These are phyloP conservation scores for Wickerhamomyces queroliae DNA, from an alignment of 805 yeast genomes.

Conservation along the genomic window DNA sequence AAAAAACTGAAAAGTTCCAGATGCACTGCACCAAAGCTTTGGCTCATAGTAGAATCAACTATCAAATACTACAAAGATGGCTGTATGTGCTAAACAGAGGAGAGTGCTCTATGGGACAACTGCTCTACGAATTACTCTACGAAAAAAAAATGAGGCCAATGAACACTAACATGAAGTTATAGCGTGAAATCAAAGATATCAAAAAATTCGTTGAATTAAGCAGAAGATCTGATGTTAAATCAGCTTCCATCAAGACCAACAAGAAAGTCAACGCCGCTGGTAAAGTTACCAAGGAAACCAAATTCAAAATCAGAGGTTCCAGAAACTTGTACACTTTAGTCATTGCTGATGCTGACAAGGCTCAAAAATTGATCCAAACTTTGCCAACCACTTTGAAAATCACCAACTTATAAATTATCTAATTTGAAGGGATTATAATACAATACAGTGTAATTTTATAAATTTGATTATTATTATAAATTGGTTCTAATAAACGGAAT, in stretches of 20 bases:
- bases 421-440: neutral
- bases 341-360: constrained; percentile 93
- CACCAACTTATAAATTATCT: constrained; percentile 35
- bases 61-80: constrained; percentile 15
- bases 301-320: constrained; percentile 98
- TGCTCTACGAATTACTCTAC: no score
- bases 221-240: constrained; percentile 91
- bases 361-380: constrained; percentile 95
- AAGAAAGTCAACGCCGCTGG: constrained; percentile 74
- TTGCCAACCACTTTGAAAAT: constrained; percentile 90
- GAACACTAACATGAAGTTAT: constrained; percentile 1
- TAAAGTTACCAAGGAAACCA: constrained; percentile 86
- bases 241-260: constrained; percentile 94
- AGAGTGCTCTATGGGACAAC: no score
- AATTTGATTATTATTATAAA: neutral
- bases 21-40: neutral
- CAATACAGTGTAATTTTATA: neutral
- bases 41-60: no score
- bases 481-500: constrained; percentile 1
- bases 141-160: constrained; percentile 4
- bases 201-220: constrained; percentile 96
- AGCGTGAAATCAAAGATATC: constrained; percentile 88
- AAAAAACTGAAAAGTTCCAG: neutral
- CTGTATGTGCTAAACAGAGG: constrained; percentile 5
- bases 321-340: constrained; percentile 92